Conservation (phyloP, 352 stramenopile species). For the Phytophthora pinifolia region DNA sequence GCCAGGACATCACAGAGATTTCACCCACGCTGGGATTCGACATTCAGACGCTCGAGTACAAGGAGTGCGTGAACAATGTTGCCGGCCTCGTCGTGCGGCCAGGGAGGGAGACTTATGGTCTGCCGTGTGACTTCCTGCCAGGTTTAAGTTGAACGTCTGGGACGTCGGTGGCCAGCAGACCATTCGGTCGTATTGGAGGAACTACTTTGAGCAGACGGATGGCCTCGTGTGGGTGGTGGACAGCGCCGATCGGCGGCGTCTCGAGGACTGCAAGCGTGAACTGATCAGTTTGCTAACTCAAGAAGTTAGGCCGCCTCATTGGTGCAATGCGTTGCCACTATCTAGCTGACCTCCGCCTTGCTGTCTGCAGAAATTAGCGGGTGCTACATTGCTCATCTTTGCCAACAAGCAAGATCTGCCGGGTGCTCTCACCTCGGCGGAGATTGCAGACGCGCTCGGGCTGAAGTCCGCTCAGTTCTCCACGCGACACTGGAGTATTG, state of each 20-base stretch:
- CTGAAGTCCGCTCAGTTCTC: constrained; percentile 82
- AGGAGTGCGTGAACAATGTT: constrained; percentile 49
- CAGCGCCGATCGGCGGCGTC: constrained; percentile 90
- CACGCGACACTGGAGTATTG: constrained; percentile 87
- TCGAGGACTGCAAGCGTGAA: constrained; percentile 94
- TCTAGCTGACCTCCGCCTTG: constrained; percentile 1
- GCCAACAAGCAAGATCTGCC: constrained; percentile 99
- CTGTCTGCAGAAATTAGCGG: constrained; percentile 92
- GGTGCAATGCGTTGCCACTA: not conserved
- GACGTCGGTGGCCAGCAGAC: constrained; percentile 99
- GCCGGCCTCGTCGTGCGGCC: not conserved
- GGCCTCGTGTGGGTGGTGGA: constrained; percentile 99
- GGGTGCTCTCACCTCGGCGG: constrained; percentile 85
- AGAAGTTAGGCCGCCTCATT: constrained; percentile 52
- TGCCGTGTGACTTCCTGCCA: constrained; percentile 34
- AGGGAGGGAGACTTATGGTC: no score
- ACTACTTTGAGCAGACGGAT: constrained; percentile 99
- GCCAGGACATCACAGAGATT: constrained; percentile 96
- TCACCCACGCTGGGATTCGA: constrained; percentile 99
- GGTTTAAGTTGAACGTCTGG: constrained; percentile 98
- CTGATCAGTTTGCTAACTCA: constrained; percentile 86
- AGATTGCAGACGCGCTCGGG: constrained; percentile 91
- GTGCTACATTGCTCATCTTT: constrained; percentile 98
- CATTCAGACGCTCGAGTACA: constrained; percentile 98
- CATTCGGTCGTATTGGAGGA: constrained; percentile 99